phyloP scores from a whole-genome alignment of 2,329 filamentous ascomycete genomes.

The Fonsecaea nubica region DNA sequence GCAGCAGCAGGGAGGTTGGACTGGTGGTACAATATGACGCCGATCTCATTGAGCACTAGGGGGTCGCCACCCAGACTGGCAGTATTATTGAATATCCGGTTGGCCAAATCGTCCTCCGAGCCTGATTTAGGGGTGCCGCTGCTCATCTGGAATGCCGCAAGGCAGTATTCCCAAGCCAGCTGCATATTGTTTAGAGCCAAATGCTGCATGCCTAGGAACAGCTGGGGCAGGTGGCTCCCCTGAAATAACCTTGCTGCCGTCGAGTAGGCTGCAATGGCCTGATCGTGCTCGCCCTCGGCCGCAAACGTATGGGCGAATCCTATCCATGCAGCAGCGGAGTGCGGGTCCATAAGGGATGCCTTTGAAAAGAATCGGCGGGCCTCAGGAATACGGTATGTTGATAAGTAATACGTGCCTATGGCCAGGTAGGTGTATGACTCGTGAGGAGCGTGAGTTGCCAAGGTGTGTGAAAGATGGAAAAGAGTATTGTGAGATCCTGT shows the following conservation, averaged over 20 bases:
- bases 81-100: constrained; percentile 38
- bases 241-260: constrained; percentile 95
- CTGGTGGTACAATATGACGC: constrained; percentile 94
- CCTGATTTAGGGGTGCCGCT: constrained; percentile 49
- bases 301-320: constrained; percentile 98
- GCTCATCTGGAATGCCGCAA: constrained; percentile 75
- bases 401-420: constrained; percentile 92
- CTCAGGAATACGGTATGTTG: constrained; percentile 87
- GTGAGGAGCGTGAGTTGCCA: constrained; percentile 88
- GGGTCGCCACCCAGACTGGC: constrained; percentile 66
- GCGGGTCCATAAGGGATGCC: constrained; percentile 94
- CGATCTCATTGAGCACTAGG: constrained; percentile 91
- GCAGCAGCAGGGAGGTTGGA: constrained; percentile 77
- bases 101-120: constrained; percentile 32
- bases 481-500: constrained; percentile 84
- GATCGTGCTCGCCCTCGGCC: constrained; percentile 95
- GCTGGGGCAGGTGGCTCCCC: constrained; percentile 91
- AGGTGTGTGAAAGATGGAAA: constrained; percentile 88
- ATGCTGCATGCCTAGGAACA: constrained; percentile 98
- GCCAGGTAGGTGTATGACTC: constrained; percentile 93
- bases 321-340: constrained; percentile 98
- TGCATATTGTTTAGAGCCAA: constrained; percentile 94
- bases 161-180: constrained; percentile 91
- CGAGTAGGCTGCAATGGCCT: constrained; percentile 96
- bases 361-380: constrained; percentile 96